Percentiles rank a stretch among this genome's conserved stretches.
Evolutionary conservation across 768 basidiomycete genomes (phyloP).

Genomic region (Pisolithus microcarpus): DNA sequence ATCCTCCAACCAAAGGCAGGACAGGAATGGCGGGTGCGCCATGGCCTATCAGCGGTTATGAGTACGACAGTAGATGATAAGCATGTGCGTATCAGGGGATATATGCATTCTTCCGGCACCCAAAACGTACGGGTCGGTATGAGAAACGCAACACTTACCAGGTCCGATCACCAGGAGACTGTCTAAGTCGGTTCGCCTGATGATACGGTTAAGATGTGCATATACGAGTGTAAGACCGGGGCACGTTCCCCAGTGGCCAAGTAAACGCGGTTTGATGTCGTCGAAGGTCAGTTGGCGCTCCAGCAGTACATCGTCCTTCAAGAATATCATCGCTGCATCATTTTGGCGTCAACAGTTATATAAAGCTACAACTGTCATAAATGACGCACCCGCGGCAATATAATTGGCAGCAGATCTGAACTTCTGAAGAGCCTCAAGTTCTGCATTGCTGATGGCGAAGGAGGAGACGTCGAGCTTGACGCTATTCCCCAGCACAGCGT

Average conservation of each 20-base stretch:
- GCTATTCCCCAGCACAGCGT: constrained; percentile 42
- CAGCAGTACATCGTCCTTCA: constrained; percentile 65
- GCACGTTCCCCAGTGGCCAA: constrained; percentile 83
- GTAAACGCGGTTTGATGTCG: constrained; percentile 73
- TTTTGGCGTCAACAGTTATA: constrained; percentile 1
- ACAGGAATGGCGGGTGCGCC: constrained; percentile 85
- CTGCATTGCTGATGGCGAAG: constrained; percentile 40
- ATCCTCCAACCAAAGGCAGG: constrained; percentile 81
- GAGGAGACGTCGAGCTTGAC: constrained; percentile 40
- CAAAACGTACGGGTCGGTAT: too few relatives aligned
- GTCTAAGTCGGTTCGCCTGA: constrained; percentile 53
- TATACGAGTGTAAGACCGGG: constrained; percentile 68
- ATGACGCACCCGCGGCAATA: constrained; percentile 55
- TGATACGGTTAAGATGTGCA: constrained; percentile 63
- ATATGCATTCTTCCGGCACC: too few relatives aligned
- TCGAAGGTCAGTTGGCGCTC: constrained; percentile 51
- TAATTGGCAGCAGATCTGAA: constrained; percentile 63
- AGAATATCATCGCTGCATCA: constrained; percentile 71
- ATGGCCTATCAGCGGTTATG: constrained; percentile 41
- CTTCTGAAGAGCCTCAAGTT: constrained; percentile 43
- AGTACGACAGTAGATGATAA: not conserved
- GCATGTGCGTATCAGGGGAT: too few relatives aligned
- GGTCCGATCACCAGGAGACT: constrained; percentile 77
- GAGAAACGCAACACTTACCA: constrained; percentile 30
- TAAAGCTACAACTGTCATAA: not conserved